These are phyloP conservation scores for Jacaranda copaia DNA, from an alignment of 257 asterid species.

Conservation along the genomic window DNA sequence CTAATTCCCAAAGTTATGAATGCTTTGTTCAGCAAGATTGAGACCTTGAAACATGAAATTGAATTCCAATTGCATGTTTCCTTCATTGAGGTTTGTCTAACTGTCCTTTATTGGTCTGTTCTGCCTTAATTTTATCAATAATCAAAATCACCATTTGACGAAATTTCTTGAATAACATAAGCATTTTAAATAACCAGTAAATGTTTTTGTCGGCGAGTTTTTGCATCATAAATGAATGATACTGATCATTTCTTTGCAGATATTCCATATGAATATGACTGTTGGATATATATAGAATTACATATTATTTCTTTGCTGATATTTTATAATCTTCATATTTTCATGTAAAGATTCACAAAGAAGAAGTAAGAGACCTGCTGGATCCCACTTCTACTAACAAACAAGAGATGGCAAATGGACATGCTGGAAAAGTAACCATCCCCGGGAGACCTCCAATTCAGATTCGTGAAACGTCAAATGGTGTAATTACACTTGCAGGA, in stretches of 20 bases:
- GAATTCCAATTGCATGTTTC: constrained; percentile 76
- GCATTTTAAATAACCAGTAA: too few species aligned
- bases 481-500: constrained; percentile 77
- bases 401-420: constrained; percentile 64
- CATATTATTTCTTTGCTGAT: background rate
- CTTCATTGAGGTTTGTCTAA: constrained; percentile 62
- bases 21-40: constrained; percentile 69
- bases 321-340: constrained; percentile 14
- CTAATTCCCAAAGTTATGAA: constrained; percentile 71
- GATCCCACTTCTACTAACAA: constrained; percentile 52
- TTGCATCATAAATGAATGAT: too few species aligned
- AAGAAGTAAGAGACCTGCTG: constrained; percentile 75
- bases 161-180: too few species aligned
- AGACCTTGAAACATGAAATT: constrained; percentile 59
- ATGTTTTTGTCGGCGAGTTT: too few species aligned
- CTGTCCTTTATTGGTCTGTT: constrained; percentile 21
- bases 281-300: constrained; percentile 3
- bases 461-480: constrained; percentile 74
- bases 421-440: constrained; percentile 53
- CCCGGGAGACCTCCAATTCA: constrained; percentile 75
- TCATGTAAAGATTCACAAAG: constrained; percentile 65
- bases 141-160: too few species aligned
- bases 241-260: background rate
- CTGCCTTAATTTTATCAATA: background rate
- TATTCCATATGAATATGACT: background rate